Base-by-base conservation (phyloP, 2,329 filamentous ascomycete genomes). In the Diaporthe sp. region DNA sequence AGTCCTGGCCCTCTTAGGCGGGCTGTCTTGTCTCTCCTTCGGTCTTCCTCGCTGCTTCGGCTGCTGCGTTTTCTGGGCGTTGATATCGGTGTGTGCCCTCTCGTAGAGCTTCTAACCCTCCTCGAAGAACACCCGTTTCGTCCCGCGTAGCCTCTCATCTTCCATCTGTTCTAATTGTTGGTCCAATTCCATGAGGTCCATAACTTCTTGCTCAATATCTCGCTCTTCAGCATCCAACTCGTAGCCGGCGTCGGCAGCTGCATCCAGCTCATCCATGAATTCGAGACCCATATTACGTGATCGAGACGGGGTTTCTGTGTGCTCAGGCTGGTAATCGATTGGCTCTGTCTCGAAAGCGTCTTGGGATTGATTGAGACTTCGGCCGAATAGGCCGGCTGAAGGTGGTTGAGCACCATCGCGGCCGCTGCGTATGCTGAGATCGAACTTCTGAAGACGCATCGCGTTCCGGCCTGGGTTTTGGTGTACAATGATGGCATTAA, bases 121-220 rank as follows among this genome's bases (percentile, higher is more conserved):
- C 74, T 89, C 87, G 77, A 90, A 90, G 76, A 90, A 86, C 72
- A 89, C 88, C 80, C 86, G 86, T 82, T 89, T 89, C 73, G 85
- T 85, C 62, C 87, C 88, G 73, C 84, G 85, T 46, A 85, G 85
- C 61, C 87, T 84, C 46, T 86, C 85, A 53, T 82, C 84, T 73
- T 91, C 88, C 88, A 93, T 85, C 68, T 84, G 85, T 65, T 90
- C 87, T 71, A 93, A 82, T 67, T 88, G 89, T 75, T 89, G 88
- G 78, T 93, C 91, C 79, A 93, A 92, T 78, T 91, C 90, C 87
- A 92, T 89, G 59, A 93, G 91, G 80, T 92, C 91, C 78, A 93
- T 85, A 86, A 92, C 89, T 82, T 92, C 90, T 42, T 87, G 86
- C 79, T 92, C 90, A 17, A 91, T 85, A 74, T 92, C 87, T 44